phyloP scores from a whole-genome alignment of 108 stramenopile genomes.

The Cyclotella choctawhatcheeana region DNA sequence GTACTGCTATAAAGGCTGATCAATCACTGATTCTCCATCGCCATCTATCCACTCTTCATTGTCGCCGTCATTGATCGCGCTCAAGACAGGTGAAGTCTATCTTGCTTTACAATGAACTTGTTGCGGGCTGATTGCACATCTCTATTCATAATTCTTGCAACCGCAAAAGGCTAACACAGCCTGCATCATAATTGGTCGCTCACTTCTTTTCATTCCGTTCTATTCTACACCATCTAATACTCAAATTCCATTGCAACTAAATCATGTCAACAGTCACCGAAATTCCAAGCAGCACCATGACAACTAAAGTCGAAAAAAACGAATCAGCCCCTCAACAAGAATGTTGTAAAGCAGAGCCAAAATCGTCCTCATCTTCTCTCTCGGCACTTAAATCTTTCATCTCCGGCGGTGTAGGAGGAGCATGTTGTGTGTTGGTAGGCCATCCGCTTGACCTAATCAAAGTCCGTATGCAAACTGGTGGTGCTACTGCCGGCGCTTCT shows the following conservation, averaged over 20 bases:
- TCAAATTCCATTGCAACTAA: background rate
- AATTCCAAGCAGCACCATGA: conserved; percentile 22
- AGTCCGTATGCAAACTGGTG: conserved; percentile 73
- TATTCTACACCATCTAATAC: background rate
- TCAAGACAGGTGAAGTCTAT: background rate
- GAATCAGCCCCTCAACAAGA: conserved; percentile 2
- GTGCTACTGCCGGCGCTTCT: conserved; percentile 35
- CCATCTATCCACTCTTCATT: background rate
- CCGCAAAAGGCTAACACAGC: background rate
- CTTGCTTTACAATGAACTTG: background rate
- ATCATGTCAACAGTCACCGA: conserved; percentile 29
- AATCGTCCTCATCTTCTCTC: background rate
- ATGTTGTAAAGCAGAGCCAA: conserved; percentile 10
- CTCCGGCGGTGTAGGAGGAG: conserved; percentile 82
- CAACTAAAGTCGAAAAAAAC: conserved; percentile 21
- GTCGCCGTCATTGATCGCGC: conserved; percentile 7
- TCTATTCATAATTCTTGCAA: conserved; percentile 2
- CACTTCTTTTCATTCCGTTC: background rate
- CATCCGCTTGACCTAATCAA: conserved; percentile 84
- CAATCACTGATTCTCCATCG: conserved; percentile 13
- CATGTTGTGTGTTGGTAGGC: conserved; percentile 72
- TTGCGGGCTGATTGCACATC: background rate
- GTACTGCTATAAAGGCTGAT: conserved; percentile 11
- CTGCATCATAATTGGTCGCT: background rate
- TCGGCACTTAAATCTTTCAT: conserved; percentile 71